Evolutionary conservation across 2,329 filamentous ascomycete species (phyloP).

Genomic region (Hymenoscyphus linearis): DNA sequence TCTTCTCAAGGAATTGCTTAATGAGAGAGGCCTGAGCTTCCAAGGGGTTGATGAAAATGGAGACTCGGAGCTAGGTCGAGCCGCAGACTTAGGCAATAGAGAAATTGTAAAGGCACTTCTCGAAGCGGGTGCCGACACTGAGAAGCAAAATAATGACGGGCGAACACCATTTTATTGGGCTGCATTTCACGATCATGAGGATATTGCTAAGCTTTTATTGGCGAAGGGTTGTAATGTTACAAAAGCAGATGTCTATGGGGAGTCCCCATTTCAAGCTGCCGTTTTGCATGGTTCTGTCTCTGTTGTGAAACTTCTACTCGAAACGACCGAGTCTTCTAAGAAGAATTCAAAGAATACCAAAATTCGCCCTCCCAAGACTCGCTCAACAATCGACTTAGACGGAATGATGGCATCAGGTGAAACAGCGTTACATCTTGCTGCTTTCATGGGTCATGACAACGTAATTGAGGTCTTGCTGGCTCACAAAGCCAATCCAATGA

Average conservation of each 20-base stretch:
- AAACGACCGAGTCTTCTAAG: not conserved
- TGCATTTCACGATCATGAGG: not conserved
- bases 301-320: not conserved
- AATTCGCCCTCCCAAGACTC: not conserved
- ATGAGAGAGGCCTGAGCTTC: conserved; percentile 12
- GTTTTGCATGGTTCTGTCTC: not conserved
- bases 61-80: not conserved
- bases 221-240: not conserved
- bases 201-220: not conserved
- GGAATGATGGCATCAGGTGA: not conserved
- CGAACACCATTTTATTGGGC: not conserved
- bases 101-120: not conserved
- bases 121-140: not conserved
- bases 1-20: not conserved
- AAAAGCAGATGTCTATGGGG: not conserved
- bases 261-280: not conserved
- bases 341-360: not conserved
- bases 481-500: not conserved
- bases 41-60: not conserved
- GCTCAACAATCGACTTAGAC: not conserved
- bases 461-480: not conserved
- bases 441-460: not conserved
- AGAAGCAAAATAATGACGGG: not conserved
- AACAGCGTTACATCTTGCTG: not conserved
- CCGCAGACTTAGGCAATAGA: not conserved